Evolutionary conservation across 2,329 filamentous ascomycete genomes (phyloP).

Genomic region (Graphium sp.): DNA sequence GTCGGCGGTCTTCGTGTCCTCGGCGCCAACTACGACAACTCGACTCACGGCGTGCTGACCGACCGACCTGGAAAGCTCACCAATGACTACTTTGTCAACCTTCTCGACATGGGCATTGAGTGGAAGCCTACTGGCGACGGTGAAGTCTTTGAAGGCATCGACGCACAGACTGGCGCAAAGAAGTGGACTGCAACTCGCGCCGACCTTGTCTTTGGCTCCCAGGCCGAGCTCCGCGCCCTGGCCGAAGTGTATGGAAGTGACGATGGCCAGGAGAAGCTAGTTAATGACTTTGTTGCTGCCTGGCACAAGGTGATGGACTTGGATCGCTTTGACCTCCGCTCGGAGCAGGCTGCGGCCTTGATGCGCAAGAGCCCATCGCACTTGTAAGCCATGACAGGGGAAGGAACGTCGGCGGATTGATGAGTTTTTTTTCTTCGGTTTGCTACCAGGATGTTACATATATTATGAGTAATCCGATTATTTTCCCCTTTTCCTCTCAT

Average conservation of each 20-base stretch:
- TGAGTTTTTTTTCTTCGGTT: no score
- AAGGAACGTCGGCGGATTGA: no score
- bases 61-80: conserved; percentile 49
- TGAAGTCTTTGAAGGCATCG: conserved; percentile 45
- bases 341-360: neutral
- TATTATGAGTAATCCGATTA: no score
- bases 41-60: conserved; percentile 50
- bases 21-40: conserved; percentile 56
- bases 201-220: conserved; percentile 58
- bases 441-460: no score
- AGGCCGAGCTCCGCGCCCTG: conserved; percentile 55
- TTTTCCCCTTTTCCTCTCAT: no score
- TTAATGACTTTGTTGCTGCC: conserved; percentile 52
- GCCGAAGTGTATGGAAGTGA: conserved; percentile 50
- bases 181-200: conserved; percentile 55
- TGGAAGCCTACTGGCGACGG: conserved; percentile 32
- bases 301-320: conserved; percentile 64
- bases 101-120: conserved; percentile 47
- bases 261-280: conserved; percentile 46
- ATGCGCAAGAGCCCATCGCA: neutral
- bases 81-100: conserved; percentile 72
- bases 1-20: conserved; percentile 57
- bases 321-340: conserved; percentile 47
- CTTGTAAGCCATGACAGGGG: no score
- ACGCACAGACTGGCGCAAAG: conserved; percentile 46